These are phyloP conservation scores for Carex myosuroides DNA, from an alignment of 176 grass and related monocot species.

Conservation along the genomic window DNA sequence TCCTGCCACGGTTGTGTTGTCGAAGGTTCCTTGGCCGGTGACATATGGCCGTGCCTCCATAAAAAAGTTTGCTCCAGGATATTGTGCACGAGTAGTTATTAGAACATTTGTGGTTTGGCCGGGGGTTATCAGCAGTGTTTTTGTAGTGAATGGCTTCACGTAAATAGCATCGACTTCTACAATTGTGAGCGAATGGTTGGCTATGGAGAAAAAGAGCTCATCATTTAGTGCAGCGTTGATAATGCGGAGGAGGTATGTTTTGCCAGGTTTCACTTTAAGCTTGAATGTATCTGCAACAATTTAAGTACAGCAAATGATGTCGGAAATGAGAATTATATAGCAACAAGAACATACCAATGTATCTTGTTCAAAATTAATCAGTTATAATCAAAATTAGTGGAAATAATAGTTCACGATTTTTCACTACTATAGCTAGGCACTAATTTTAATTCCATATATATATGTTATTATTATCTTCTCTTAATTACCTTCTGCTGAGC, in stretches of 20 bases:
- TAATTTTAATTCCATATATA: too few relatives aligned
- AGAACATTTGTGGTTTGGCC: constrained; percentile 73
- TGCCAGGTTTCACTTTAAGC: constrained; percentile 56
- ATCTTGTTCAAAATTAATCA: not conserved
- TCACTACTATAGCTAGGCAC: not conserved
- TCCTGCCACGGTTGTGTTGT: constrained; percentile 77
- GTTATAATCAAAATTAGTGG: not conserved
- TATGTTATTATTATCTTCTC: not conserved
- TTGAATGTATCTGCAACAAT: constrained; percentile 40
- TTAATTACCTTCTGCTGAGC: constrained; percentile 37
- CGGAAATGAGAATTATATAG: not conserved
- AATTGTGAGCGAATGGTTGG: constrained; percentile 68
- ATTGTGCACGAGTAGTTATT: constrained; percentile 22
- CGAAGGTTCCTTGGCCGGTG: constrained; percentile 53
- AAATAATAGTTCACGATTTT: not conserved
- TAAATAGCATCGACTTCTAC: constrained; percentile 75
- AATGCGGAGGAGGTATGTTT: constrained; percentile 61
- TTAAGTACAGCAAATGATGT: not conserved
- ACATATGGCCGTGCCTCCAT: constrained; percentile 54
- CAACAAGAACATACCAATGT: not conserved
- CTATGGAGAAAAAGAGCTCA: constrained; percentile 79
- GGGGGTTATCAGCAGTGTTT: constrained; percentile 49
- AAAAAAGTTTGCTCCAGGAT: constrained; percentile 37
- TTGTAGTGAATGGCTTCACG: constrained; percentile 56
- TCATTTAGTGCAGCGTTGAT: constrained; percentile 90